Percentiles rank a stretch among this genome's conserved stretches.
These are phyloP conservation scores for Datisca glomerata DNA, from an alignment of 306 rosid genomes.

Conservation along the genomic window DNA sequence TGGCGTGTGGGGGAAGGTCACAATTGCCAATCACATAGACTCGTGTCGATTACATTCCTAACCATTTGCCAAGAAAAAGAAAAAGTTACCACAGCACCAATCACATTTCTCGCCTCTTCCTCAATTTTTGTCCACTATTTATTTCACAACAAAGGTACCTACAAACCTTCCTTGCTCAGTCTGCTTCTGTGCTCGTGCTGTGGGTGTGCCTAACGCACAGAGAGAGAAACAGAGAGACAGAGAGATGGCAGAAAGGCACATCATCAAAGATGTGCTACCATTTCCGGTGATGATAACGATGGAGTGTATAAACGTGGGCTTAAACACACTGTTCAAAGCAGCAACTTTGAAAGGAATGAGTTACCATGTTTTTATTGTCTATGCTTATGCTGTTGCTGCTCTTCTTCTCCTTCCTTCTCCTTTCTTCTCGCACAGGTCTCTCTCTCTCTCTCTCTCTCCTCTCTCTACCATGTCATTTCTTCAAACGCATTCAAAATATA, in stretches of 20 bases:
- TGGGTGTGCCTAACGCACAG: too few relatives aligned
- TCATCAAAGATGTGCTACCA: slow-evolving; percentile 36
- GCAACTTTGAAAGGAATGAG: slow-evolving; percentile 70
- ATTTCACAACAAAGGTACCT: too few relatives aligned
- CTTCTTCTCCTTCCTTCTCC: slow-evolving; percentile 50
- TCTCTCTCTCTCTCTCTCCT: not conserved
- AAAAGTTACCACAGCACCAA: too few relatives aligned
- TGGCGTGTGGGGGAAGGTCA: too few relatives aligned
- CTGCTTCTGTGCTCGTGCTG: not conserved
- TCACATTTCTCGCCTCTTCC: too few relatives aligned
- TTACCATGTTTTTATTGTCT: slow-evolving; percentile 60
- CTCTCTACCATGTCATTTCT: too few relatives aligned
- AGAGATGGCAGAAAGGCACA: slow-evolving; percentile 26
- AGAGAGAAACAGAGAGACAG: slow-evolving; percentile 2
- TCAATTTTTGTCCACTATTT: too few relatives aligned
- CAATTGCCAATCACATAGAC: too few relatives aligned
- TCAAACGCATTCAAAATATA: too few relatives aligned
- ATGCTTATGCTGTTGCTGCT: slow-evolving; percentile 59
- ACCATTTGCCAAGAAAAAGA: too few relatives aligned
- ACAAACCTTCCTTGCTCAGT: too few relatives aligned
- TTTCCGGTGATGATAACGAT: slow-evolving; percentile 47
- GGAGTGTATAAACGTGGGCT: slow-evolving; percentile 55
- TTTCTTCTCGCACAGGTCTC: slow-evolving; percentile 43
- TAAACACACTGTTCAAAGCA: slow-evolving; percentile 76
- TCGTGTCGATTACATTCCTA: too few relatives aligned